These are phyloP conservation scores for Myxozyma neglecta DNA, from an alignment of 805 yeast species.

Conservation along the genomic window DNA sequence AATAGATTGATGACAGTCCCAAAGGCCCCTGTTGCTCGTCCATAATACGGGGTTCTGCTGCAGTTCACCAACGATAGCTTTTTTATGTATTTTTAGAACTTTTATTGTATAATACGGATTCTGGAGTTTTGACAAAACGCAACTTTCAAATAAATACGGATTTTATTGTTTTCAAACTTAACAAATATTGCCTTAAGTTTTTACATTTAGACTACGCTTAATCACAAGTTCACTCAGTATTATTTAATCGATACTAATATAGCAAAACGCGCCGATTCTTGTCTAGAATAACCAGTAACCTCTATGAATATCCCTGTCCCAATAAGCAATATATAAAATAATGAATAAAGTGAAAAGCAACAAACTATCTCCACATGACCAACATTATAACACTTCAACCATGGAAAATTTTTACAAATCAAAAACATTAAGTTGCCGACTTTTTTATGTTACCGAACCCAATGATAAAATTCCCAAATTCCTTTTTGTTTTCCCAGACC, in stretches of 20 bases:
- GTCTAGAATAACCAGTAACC: constrained; percentile 20
- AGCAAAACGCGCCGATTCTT: constrained; percentile 20
- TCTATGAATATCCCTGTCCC: constrained; percentile 25
- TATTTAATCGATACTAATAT: neutral
- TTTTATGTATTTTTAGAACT: neutral
- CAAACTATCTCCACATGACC: neutral
- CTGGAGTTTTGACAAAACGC: neutral
- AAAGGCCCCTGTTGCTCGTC: no score
- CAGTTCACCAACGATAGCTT: neutral
- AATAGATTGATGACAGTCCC: no score
- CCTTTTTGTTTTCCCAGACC: constrained; percentile 20
- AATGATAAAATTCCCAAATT: constrained; percentile 14
- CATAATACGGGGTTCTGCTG: neutral
- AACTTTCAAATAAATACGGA: no score
- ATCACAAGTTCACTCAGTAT: neutral
- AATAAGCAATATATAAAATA: constrained; percentile 12
- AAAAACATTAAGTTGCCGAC: constrained; percentile 6
- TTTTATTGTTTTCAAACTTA: no score
- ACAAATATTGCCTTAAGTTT: neutral
- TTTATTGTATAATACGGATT: neutral
- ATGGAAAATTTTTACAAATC: neutral
- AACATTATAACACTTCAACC: neutral
- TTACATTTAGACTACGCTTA: neutral
- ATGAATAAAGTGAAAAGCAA: neutral
- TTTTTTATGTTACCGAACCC: constrained; percentile 13